phyloP scores from a whole-genome alignment of 805 yeast genomes.

The Saccharomycopsis sp. region DNA sequence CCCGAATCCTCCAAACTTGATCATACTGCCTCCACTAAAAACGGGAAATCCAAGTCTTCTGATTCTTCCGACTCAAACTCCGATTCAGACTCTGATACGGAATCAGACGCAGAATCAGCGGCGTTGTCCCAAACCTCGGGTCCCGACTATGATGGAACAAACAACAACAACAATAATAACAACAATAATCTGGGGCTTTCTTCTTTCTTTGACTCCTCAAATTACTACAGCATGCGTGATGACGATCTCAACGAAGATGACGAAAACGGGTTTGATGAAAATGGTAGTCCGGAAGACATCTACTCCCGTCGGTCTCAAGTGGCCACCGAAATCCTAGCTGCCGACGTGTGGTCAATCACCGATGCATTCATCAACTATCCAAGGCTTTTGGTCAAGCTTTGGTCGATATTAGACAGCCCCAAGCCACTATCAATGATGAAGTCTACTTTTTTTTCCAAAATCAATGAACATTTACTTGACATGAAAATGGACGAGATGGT shows the following conservation, averaged over 20 bases:
- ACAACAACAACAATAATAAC: no score
- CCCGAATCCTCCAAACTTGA: not conserved
- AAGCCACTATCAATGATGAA: conserved; percentile 63
- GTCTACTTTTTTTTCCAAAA: conserved; percentile 85
- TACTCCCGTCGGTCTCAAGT: conserved; percentile 45
- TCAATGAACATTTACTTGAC: conserved; percentile 81
- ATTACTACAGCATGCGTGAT: conserved; percentile 44
- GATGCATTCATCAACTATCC: conserved; percentile 78
- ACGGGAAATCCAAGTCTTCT: no score
- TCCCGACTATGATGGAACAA: no score
- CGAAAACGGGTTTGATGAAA: conserved; percentile 19
- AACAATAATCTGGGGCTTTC: no score
- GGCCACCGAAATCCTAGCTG: conserved; percentile 82
- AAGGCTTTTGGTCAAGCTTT: conserved; percentile 55
- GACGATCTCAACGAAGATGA: conserved; percentile 22
- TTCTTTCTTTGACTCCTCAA: conserved; percentile 72
- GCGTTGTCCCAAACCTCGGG: no score
- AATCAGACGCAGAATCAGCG: conserved; percentile 37
- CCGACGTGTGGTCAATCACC: conserved; percentile 90
- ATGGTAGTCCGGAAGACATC: conserved; percentile 31
- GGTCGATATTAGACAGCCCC: conserved; percentile 68
- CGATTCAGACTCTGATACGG: not conserved
- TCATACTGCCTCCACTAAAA: no score
- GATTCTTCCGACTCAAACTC: not conserved
- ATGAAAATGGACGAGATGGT: conserved; percentile 73